Percentiles rank a stretch among this genome's conserved stretches.
Conservation (phyloP, 805 yeast species). For the Kuraishia capsulata region DNA sequence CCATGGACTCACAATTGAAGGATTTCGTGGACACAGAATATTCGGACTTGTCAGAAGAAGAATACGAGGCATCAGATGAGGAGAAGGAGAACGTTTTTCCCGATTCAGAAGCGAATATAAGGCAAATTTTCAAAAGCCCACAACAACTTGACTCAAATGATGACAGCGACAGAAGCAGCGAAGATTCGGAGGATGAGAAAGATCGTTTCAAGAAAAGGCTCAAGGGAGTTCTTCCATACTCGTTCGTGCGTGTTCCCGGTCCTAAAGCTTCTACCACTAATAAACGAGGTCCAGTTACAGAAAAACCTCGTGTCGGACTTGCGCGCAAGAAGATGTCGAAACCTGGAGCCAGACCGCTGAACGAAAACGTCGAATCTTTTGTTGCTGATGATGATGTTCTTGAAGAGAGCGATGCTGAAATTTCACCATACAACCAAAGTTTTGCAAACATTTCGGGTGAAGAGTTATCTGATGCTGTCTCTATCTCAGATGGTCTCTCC, state of each 20-base stretch:
- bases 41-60: slow-evolving; percentile 6
- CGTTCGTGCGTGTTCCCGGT: slow-evolving; percentile 2
- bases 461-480: too few species aligned
- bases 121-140: background rate
- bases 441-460: too few species aligned
- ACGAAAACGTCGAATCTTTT: background rate
- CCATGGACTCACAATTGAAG: slow-evolving; percentile 7
- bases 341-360: background rate
- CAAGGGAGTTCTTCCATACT: slow-evolving; percentile 2
- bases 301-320: background rate
- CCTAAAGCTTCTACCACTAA: slow-evolving; percentile 1
- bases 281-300: background rate
- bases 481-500: background rate
- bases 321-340: background rate
- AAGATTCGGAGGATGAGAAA: background rate
- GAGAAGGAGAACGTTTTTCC: slow-evolving; percentile 5
- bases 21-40: slow-evolving; percentile 8
- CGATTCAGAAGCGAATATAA: background rate
- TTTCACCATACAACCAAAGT: too few species aligned
- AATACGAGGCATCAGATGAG: slow-evolving; percentile 7
- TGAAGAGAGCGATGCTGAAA: too few species aligned
- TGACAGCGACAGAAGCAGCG: too few species aligned
- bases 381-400: background rate
- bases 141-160: slow-evolving; percentile 1
- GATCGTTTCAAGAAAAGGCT: background rate